These are phyloP conservation scores for Phaeosphaeriaceae sp. DNA, from an alignment of 2,329 filamentous ascomycete species.

Conservation along the genomic window DNA sequence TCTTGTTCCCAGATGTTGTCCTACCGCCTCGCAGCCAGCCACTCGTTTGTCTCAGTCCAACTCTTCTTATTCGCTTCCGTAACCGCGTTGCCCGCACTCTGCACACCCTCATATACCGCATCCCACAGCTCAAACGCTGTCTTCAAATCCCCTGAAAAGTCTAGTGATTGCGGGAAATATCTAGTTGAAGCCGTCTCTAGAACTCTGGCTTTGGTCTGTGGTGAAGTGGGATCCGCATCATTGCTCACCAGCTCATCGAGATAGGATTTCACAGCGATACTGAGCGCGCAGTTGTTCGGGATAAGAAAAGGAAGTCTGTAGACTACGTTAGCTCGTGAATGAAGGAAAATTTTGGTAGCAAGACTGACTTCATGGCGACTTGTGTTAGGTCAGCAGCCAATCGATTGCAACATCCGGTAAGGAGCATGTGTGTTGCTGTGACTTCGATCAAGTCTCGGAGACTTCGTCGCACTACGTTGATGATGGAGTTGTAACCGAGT, in stretches of 20 bases:
- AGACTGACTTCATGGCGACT: slow-evolving; percentile 72
- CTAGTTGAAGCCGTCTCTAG: slow-evolving; percentile 60
- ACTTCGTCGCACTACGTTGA: slow-evolving; percentile 77
- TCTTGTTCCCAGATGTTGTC: neutral
- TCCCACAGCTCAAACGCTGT: slow-evolving; percentile 70
- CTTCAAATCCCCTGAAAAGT: slow-evolving; percentile 64
- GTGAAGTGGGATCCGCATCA: slow-evolving; percentile 59
- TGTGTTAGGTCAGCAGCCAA: slow-evolving; percentile 61
- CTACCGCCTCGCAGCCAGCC: slow-evolving; percentile 54
- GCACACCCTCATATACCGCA: slow-evolving; percentile 66
- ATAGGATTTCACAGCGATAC: slow-evolving; percentile 80
- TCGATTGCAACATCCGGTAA: slow-evolving; percentile 79
- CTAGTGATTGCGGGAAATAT: slow-evolving; percentile 67
- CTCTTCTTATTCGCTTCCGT: slow-evolving; percentile 56
- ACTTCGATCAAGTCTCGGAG: slow-evolving; percentile 86
- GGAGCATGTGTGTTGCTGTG: slow-evolving; percentile 77
- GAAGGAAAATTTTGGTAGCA: slow-evolving; percentile 32
- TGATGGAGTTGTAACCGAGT: slow-evolving; percentile 83
- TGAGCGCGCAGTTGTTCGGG: slow-evolving; percentile 76
- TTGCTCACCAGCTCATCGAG: slow-evolving; percentile 72
- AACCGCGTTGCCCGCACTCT: slow-evolving; percentile 56
- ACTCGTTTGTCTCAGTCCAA: slow-evolving; percentile 66
- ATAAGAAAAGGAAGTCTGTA: slow-evolving; percentile 67
- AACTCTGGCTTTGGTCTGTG: slow-evolving; percentile 57
- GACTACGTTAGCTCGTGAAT: slow-evolving; percentile 9